Percentiles rank a stretch among this genome's conserved stretches.
These are phyloP conservation scores for Myrica gale DNA, from an alignment of 306 rosid species.

Conservation along the genomic window DNA sequence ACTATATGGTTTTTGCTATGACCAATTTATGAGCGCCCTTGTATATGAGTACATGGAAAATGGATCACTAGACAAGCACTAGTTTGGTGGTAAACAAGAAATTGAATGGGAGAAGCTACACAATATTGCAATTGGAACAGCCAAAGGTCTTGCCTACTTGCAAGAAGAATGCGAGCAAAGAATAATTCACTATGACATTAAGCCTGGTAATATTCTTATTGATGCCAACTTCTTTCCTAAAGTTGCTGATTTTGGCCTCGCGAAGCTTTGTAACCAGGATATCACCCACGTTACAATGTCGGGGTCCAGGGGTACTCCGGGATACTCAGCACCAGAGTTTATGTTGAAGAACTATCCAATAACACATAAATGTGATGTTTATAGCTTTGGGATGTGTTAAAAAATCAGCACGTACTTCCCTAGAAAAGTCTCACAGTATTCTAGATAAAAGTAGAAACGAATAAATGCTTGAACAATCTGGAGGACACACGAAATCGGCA, in stretches of 20 bases:
- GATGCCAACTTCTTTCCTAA: neutral
- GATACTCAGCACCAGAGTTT: conserved; percentile 20
- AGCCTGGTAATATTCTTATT: conserved; percentile 14
- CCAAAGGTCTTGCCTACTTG: conserved; percentile 18
- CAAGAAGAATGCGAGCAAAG: conserved; percentile 17
- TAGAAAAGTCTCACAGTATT: too few species aligned
- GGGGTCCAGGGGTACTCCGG: conserved; percentile 16
- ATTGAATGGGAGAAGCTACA: conserved; percentile 12
- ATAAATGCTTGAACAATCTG: too few species aligned
- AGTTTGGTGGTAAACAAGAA: neutral
- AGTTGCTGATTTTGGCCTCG: conserved; percentile 18
- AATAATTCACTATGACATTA: conserved; percentile 18
- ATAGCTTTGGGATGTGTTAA: conserved; percentile 2
- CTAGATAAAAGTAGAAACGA: too few species aligned
- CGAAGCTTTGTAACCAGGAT: conserved; percentile 3
- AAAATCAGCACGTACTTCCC: too few species aligned
- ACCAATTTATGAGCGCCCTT: neutral
- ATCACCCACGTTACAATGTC: neutral
- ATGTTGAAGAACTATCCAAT: conserved; percentile 16
- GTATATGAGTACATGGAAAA: neutral
- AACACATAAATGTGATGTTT: conserved; percentile 10
- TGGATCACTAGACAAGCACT: neutral
- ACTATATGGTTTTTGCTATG: conserved; percentile 24
- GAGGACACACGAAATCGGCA: too few species aligned
- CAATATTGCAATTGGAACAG: conserved; percentile 2